Base-by-base conservation (phyloP, 1,139 yeast genomes). In the Hansenula sp. region DNA sequence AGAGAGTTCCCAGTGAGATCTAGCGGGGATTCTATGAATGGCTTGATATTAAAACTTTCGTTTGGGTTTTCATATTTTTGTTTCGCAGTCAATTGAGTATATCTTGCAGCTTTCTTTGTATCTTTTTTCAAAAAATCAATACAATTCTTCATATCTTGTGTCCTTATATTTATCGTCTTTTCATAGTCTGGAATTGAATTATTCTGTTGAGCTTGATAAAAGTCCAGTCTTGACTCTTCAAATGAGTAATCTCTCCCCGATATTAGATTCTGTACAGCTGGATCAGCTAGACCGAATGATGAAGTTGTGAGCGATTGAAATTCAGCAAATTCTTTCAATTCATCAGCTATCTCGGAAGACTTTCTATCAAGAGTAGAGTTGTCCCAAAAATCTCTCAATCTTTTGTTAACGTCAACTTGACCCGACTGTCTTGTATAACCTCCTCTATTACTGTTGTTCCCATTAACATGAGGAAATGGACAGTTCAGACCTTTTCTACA, bases 141-240 rank as follows among this genome's bases (percentile, higher is more conserved):
- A 47, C 79, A 72, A 36, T 62, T 64, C 18, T 64, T 58, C 73
- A 75, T 74, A 49, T 79, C 84, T 10, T 60, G 56, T 24, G 55
- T 53, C 49, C 82, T 64, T 13, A 68, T 64, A 6, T 53, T 53
- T 39, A 77, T 55, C 39, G 65, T 67, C 25, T 59, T 59, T 33
- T 69, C 73, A 47, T 68, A 73, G 20, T 64, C 67, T 0, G 64
- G 60, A 4, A 72, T 17, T 0, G 57, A 53, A 40, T 71, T 70
- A 12, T 57, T 54, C 14, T 61, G 56, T 36, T 53, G 58, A 0
- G 82, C 77, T 39, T 70, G 66, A 47, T 67, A 61, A 44, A 66
- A 77, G 46, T 68, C 69, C 42, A 71, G 61, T 40, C 85, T 60
- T 29, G 66, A 60, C 51, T 81, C 87, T 47, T 80, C 86, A 28